phyloP scores from a whole-genome alignment of 2,329 filamentous ascomycete genomes.

The Onygenales sp. region DNA sequence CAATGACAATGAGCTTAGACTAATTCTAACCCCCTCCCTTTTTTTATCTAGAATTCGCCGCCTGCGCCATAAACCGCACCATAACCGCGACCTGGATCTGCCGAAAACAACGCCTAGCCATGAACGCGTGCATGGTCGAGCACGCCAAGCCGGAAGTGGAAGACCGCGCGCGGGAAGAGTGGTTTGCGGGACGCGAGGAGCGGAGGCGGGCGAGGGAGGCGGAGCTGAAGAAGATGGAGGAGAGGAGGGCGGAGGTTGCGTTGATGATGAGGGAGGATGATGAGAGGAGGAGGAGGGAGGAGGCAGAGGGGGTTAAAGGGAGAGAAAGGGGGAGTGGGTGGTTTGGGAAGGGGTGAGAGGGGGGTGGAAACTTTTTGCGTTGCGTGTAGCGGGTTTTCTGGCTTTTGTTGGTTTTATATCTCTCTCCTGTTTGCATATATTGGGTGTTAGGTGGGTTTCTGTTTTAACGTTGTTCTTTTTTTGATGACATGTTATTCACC shows the following conservation, averaged over 20 bases:
- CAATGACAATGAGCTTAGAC: no score
- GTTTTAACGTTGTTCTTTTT: slow-evolving; percentile 8
- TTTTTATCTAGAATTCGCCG: slow-evolving; percentile 65
- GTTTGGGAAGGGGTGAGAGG: slow-evolving; percentile 4
- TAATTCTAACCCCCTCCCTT: background rate
- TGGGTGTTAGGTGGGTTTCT: slow-evolving; percentile 5
- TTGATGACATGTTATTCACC: no score
- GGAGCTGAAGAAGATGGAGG: slow-evolving; percentile 39
- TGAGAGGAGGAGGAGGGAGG: slow-evolving; percentile 5
- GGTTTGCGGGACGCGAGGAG: slow-evolving; percentile 72
- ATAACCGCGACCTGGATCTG: slow-evolving; percentile 83
- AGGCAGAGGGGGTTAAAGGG: slow-evolving; percentile 10
- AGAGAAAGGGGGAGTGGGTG: slow-evolving; percentile 8
- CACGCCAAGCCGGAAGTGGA: slow-evolving; percentile 78
- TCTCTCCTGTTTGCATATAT: background rate
- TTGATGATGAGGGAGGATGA: slow-evolving; percentile 32
- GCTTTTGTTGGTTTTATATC: slow-evolving; percentile 2
- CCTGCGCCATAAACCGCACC: slow-evolving; percentile 77
- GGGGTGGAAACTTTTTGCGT: no score
- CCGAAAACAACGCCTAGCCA: slow-evolving; percentile 64
- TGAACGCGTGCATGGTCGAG: slow-evolving; percentile 89
- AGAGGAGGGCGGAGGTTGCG: slow-evolving; percentile 32
- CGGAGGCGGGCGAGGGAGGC: slow-evolving; percentile 58
- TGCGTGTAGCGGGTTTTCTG: slow-evolving; percentile 1
- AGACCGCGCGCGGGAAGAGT: slow-evolving; percentile 83